A percentile compares a stretch with the other conserved stretches of the same genome.
Conservation (phyloP, 2,329 filamentous ascomycete species). For the Phialophora macrospora region DNA sequence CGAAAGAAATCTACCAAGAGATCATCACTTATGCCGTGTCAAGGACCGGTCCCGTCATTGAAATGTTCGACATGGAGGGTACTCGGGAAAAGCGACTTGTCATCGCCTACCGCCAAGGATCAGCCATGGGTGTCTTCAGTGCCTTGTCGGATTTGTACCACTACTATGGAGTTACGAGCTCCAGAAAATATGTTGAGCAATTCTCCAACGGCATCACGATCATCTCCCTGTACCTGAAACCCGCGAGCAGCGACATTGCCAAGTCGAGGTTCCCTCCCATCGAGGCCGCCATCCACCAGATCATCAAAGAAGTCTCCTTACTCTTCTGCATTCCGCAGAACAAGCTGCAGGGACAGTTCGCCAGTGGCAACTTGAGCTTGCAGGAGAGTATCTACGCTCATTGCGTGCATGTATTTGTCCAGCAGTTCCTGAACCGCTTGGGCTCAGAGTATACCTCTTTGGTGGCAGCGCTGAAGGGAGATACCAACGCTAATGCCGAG, state of each 20-base stretch:
- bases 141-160: slow-evolving; percentile 95
- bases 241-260: slow-evolving; percentile 64
- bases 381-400: slow-evolving; percentile 98
- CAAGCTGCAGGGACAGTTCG: slow-evolving; percentile 90
- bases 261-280: slow-evolving; percentile 72
- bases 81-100: slow-evolving; percentile 92
- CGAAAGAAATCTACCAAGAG: slow-evolving; percentile 92
- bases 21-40: slow-evolving; percentile 84
- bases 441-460: slow-evolving; percentile 90
- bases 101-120: slow-evolving; percentile 90
- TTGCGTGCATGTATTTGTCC: slow-evolving; percentile 95
- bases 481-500: slow-evolving; percentile 83
- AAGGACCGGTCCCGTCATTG: slow-evolving; percentile 91
- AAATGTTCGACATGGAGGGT: slow-evolving; percentile 94
- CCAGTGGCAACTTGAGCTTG: slow-evolving; percentile 80
- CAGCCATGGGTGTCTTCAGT: slow-evolving; percentile 91
- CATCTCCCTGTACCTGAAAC: slow-evolving; percentile 92
- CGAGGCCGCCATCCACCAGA: slow-evolving; percentile 94
- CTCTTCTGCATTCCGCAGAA: slow-evolving; percentile 98
- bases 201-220: slow-evolving; percentile 98
- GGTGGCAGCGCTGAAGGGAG: slow-evolving; percentile 75
- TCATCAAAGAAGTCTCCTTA: slow-evolving; percentile 97
- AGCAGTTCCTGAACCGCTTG: slow-evolving; percentile 96
- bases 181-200: slow-evolving; percentile 96
- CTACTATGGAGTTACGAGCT: slow-evolving; percentile 96